phyloP scores from a whole-genome alignment of 441 rosid genomes.

The Adansonia grandidieri region DNA sequence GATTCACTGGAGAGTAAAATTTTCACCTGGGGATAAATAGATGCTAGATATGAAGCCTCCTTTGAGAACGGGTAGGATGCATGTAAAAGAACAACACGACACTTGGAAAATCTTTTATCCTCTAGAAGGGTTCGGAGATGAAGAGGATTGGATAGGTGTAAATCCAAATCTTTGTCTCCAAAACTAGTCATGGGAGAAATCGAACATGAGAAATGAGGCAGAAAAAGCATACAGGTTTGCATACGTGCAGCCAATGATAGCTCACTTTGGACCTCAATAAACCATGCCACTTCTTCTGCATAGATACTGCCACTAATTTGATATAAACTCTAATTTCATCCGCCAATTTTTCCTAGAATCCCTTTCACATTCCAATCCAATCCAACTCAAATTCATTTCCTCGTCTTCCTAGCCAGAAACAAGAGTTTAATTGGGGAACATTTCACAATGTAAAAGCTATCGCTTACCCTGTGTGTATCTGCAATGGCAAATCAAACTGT shows the following conservation, averaged over 20 bases:
- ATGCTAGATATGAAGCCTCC: slow-evolving; percentile 93
- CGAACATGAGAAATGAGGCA: slow-evolving; percentile 17
- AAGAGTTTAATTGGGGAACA: slow-evolving; percentile 14
- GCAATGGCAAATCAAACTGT: slow-evolving; percentile 74
- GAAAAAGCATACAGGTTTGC: slow-evolving; percentile 11
- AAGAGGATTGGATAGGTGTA: slow-evolving; percentile 87
- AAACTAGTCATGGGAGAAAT: slow-evolving; percentile 49
- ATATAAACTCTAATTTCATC: neutral
- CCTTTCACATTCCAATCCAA: neutral
- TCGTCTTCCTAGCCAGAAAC: slow-evolving; percentile 17
- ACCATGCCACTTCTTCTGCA: slow-evolving; percentile 13
- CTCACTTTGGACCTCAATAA: slow-evolving; percentile 17
- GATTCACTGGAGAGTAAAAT: slow-evolving; percentile 14
- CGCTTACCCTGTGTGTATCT: slow-evolving; percentile 94
- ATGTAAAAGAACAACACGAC: slow-evolving; percentile 84
- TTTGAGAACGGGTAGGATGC: slow-evolving; percentile 94
- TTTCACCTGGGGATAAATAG: slow-evolving; percentile 81
- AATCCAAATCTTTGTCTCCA: slow-evolving; percentile 96
- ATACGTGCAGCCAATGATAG: neutral
- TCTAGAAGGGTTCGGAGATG: slow-evolving; percentile 78
- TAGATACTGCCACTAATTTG: neutral
- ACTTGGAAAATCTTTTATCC: slow-evolving; percentile 73
- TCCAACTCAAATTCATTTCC: slow-evolving; percentile 14
- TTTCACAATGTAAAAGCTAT: slow-evolving; percentile 24
- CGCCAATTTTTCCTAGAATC: neutral